Percentiles rank a stretch among this genome's conserved stretches.
Evolutionary conservation across 257 asterid genomes (phyloP).

Genomic region (Voacanga thouarsii): DNA sequence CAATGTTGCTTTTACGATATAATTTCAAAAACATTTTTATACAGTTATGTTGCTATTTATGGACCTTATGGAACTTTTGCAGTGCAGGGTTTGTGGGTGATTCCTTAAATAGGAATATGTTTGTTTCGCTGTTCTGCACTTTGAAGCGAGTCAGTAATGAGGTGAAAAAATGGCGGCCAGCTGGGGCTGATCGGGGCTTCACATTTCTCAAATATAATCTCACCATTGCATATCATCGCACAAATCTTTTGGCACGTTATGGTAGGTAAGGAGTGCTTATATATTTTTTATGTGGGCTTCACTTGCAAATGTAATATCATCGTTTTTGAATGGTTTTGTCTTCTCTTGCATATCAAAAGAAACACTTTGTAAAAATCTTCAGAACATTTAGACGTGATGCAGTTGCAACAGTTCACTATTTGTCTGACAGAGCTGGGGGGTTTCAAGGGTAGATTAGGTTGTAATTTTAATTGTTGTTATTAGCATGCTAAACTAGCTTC

Average conservation of each 20-base stretch:
- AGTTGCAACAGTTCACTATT: background rate
- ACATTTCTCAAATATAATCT: slow-evolving; percentile 82
- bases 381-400: background rate
- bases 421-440: background rate
- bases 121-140: slow-evolving; percentile 82
- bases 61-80: slow-evolving; percentile 41
- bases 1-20: background rate
- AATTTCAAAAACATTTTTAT: background rate
- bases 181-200: slow-evolving; percentile 91
- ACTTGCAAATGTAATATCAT: background rate
- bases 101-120: slow-evolving; percentile 95
- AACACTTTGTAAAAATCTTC: background rate
- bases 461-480: background rate
- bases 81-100: slow-evolving; percentile 98
- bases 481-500: background rate
- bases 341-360: background rate
- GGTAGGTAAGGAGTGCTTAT: slow-evolving; percentile 74
- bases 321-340: background rate
- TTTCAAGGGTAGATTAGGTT: background rate
- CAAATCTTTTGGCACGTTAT: slow-evolving; percentile 91
- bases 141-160: slow-evolving; percentile 53
- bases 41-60: slow-evolving; percentile 23
- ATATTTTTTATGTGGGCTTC: background rate
- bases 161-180: slow-evolving; percentile 97
- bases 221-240: slow-evolving; percentile 88